Evolutionary conservation across 2,329 filamentous ascomycete species (phyloP), one percentile per base, ranked within the genome.

Genomic region (Fusarium xylarioides): DNA sequence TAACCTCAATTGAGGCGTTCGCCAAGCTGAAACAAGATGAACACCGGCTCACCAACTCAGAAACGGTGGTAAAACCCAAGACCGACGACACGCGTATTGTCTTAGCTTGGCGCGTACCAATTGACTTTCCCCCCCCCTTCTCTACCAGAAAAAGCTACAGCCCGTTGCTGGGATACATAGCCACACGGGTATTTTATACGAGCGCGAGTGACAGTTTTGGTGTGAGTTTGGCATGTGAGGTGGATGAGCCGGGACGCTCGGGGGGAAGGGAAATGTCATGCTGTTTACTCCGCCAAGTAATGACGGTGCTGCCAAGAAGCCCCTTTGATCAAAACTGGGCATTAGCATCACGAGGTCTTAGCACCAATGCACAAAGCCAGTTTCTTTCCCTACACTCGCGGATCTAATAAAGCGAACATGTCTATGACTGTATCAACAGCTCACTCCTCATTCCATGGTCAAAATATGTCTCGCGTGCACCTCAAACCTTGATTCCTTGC

Each of bases 251-350:
- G 67, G 67, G 52, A 66, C 38, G 26, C 32, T 66, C 66, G 68
- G 68, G 30, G 40, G 0, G 18, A 18, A 18, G 66, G 44, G 1
- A 32, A 66, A 46, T 63, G 47, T 64, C 57, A 69, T 34, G 57
- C n/a, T 40, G 43, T 37, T 53, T 46, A 53, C 57, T 60, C 23
- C 42, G 68, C 68, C 68, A 71, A 71, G 69, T 40, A 43, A 70
- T 54, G 66, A 70, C 67, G 50, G 62, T 28, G n/a, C 40, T 55
- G 68, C 68, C 68, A 71, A 71, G 68, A 56, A 52, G 47, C 69
- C 68, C 68, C 68, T 71, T 65, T 59, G 68, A 68, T 64, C 63
- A 71, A 68, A 64, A 64, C 49, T 56, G 16, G 69, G 68, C 23
- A 68, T 71, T 54, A 71, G 68, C 42, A 70, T 11, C 62, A 32